phyloP scores from a whole-genome alignment of 2,329 filamentous ascomycete genomes.

The Cryoendolithus antarcticus region DNA sequence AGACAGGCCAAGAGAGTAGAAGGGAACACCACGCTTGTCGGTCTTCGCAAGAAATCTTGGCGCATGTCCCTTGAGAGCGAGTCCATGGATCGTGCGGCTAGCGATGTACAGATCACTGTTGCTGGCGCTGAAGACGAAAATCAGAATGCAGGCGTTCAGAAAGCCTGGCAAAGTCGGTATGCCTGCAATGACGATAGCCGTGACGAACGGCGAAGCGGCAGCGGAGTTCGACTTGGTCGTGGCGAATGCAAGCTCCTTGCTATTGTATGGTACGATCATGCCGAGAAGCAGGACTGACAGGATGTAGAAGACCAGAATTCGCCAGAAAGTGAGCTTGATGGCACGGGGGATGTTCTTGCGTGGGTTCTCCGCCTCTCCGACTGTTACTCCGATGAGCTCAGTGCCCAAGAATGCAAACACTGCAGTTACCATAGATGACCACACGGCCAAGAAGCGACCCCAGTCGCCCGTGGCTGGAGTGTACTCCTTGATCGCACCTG shows the following conservation, averaged over 20 bases:
- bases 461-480: slow-evolving; percentile 18
- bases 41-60: slow-evolving; percentile 60
- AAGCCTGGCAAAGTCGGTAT: slow-evolving; percentile 53
- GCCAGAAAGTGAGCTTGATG: slow-evolving; percentile 70
- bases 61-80: slow-evolving; percentile 59
- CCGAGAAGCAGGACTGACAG: slow-evolving; percentile 62
- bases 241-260: slow-evolving; percentile 39
- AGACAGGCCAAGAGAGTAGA: slow-evolving; percentile 51
- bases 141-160: slow-evolving; percentile 59
- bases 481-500: slow-evolving; percentile 33
- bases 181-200: slow-evolving; percentile 53
- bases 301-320: slow-evolving; percentile 70
- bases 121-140: slow-evolving; percentile 65
- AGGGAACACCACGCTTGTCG: slow-evolving; percentile 58
- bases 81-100: slow-evolving; percentile 54
- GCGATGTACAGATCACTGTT: slow-evolving; percentile 70
- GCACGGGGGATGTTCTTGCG: slow-evolving; percentile 63
- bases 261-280: slow-evolving; percentile 65
- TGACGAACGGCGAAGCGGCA: slow-evolving; percentile 60
- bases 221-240: slow-evolving; percentile 27
- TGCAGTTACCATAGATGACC: slow-evolving; percentile 51
- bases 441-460: slow-evolving; percentile 34
- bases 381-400: slow-evolving; percentile 65
- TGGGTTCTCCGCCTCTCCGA: slow-evolving; percentile 69
- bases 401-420: slow-evolving; percentile 70